Conservation (phyloP, 352 stramenopile species). For the Phytophthora multivora region DNA sequence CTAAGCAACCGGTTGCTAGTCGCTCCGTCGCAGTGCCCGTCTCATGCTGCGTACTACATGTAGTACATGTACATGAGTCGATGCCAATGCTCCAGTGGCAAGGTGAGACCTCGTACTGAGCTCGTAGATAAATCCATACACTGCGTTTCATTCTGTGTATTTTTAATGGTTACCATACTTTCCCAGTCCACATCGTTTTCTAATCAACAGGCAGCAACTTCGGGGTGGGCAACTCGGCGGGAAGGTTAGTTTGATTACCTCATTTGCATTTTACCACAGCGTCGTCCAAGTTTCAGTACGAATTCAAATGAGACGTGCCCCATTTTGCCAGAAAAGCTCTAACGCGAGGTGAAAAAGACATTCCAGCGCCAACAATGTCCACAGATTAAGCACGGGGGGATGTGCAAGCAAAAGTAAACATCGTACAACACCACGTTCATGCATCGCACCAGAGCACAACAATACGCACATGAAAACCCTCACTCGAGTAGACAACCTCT, state of each 20-base stretch:
- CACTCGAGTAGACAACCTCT: background rate
- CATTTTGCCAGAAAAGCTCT: background rate
- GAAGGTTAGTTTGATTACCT: conserved; percentile 22
- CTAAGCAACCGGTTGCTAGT: conserved; percentile 4
- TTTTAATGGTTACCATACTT: too few relatives aligned
- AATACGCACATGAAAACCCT: background rate
- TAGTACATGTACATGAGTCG: too few relatives aligned
- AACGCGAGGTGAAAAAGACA: conserved; percentile 5
- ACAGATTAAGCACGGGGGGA: background rate
- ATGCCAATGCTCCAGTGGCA: too few relatives aligned
- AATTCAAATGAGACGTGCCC: conserved; percentile 15
- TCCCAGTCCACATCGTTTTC: conserved; percentile 5
- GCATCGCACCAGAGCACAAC: conserved; percentile 7
- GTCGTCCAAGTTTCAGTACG: background rate
- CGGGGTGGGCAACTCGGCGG: background rate
- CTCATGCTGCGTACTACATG: conserved; percentile 3
- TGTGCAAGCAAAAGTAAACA: conserved; percentile 16
- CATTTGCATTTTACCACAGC: background rate
- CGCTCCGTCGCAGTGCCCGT: background rate
- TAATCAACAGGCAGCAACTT: background rate
- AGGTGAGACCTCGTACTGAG: too few relatives aligned
- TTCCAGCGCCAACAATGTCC: background rate
- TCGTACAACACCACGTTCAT: conserved; percentile 5
- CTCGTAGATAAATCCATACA: too few relatives aligned
- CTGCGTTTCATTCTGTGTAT: too few relatives aligned